phyloP scores from a whole-genome alignment of 441 rosid genomes.

The Gossypium lobatum region DNA sequence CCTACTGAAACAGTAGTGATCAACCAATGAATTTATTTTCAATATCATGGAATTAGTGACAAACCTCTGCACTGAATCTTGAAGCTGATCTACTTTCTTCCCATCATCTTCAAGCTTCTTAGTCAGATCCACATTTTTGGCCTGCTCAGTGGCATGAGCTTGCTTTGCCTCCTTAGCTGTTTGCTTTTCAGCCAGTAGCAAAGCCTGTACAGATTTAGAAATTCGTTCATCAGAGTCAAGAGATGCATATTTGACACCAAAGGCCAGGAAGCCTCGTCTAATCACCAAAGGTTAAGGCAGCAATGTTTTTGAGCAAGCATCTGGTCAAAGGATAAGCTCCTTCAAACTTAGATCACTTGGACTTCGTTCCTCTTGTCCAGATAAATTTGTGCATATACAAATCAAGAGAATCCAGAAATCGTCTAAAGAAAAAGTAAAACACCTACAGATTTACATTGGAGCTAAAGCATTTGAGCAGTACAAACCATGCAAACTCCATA shows the following conservation, averaged over 20 bases:
- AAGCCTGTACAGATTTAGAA: conserved; percentile 31
- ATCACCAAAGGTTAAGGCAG: background rate
- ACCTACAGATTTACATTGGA: background rate
- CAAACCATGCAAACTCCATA: background rate
- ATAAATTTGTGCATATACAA: background rate
- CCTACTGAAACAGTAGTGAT: background rate
- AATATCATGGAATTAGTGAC: conserved; percentile 12
- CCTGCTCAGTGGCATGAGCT: conserved; percentile 29
- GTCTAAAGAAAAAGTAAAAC: background rate
- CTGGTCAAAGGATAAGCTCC: background rate
- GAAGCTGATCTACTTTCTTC: conserved; percentile 50
- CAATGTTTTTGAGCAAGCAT: background rate
- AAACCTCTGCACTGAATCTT: conserved; percentile 67
- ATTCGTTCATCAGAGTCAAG: background rate
- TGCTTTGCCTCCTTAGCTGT: conserved; percentile 44
- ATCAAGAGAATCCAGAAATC: background rate
- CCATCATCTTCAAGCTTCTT: conserved; percentile 54
- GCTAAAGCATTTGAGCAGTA: background rate
- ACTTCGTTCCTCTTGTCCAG: background rate
- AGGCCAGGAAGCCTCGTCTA: background rate
- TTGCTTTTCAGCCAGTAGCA: conserved; percentile 39
- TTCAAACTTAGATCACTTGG: background rate
- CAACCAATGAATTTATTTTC: background rate
- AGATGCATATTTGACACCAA: background rate
- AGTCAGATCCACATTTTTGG: conserved; percentile 37